Conservation (phyloP, 208 protist species). For the Acanthamoeba healyi region DNA sequence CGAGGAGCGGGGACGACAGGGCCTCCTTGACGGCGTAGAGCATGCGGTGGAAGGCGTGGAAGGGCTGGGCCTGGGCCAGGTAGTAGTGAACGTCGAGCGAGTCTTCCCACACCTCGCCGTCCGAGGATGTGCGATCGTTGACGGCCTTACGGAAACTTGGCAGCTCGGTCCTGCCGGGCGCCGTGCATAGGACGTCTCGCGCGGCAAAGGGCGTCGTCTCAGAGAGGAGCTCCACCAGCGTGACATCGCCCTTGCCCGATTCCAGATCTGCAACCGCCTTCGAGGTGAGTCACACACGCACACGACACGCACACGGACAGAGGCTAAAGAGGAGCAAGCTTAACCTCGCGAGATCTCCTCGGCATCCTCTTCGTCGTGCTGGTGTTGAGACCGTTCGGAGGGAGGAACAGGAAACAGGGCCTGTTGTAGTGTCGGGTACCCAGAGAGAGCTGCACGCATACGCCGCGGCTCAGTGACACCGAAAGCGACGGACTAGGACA, state of each 20-base stretch:
- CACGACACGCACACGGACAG: not conserved
- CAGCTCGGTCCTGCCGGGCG: not conserved
- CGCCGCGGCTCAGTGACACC: not conserved
- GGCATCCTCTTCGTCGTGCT: constrained; percentile 5
- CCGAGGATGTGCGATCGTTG: not conserved
- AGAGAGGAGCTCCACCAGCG: not conserved
- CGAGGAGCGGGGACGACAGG: not conserved
- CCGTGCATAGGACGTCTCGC: not conserved
- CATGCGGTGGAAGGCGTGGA: constrained; percentile 31
- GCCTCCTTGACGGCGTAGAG: constrained; percentile 32
- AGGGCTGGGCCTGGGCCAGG: constrained; percentile 13
- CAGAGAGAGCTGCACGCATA: not conserved
- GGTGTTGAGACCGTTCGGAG: not conserved
- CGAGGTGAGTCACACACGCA: too few relatives aligned
- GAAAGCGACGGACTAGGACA: too few relatives aligned
- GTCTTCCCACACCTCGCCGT: not conserved
- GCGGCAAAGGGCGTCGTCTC: constrained; percentile 29
- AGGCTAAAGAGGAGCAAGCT: not conserved
- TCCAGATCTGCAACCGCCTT: not conserved
- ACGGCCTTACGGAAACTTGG: not conserved
- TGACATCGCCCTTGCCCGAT: constrained; percentile 34
- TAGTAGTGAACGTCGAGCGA: constrained; percentile 59
- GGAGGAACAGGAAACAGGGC: not conserved
- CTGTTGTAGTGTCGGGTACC: constrained; percentile 22
- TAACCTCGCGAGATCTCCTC: not conserved